Evolutionary conservation across 2,329 filamentous ascomycete genomes (phyloP), one percentile per base, ranked within the genome.

Genomic region (Talaromyces sp.): DNA sequence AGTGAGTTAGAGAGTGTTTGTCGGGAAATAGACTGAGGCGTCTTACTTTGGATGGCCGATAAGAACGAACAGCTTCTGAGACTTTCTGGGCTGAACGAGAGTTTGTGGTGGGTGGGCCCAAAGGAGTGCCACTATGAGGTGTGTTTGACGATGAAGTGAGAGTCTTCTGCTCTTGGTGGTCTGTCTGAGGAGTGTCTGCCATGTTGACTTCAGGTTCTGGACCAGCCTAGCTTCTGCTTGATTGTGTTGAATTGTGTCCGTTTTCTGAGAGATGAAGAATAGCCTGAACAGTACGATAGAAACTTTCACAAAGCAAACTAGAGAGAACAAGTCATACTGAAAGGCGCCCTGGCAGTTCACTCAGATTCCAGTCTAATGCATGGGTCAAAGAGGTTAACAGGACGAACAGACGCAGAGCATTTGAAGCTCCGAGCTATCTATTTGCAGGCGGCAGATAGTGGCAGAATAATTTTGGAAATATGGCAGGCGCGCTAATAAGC

Each of bases 41-140:
- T 33, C 79, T 70, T 79, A 94, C 91, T 84, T 92, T 93, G 56
- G 89, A 89, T 8, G 94, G 92, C 60, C 91, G 85, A 75, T 92
- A 96, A 63, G 85, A 88, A 43, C 86, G 83, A 70, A 97, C 89
- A 70, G 95, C 84, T 72, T 97, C 92, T 72, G 87, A 85, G 63
- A 97, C 85, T 74, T 90, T 90, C 13, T 89, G 87, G 6, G 85
- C 85, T 64, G 71, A 68, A 37, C 70, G 70, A 27, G 70, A 47
- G 41, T 59, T 66, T 35, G 62, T 64, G 37, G 58, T 52, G 49
- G 62, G 62, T 16, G 49, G 56, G n/a, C 27, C 60, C 7, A 61
- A 37, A 54, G 61, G 61, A 43, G 65, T 66, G 8, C 65, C 65
- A 8, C 57, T 58, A 50, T 64, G 65, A 11, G 65, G 65, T 10